Percentiles rank a stretch among this genome's conserved stretches.
phyloP scores from a whole-genome alignment of 2,329 filamentous ascomycete genomes.

The Zasmidium citrigriseum region DNA sequence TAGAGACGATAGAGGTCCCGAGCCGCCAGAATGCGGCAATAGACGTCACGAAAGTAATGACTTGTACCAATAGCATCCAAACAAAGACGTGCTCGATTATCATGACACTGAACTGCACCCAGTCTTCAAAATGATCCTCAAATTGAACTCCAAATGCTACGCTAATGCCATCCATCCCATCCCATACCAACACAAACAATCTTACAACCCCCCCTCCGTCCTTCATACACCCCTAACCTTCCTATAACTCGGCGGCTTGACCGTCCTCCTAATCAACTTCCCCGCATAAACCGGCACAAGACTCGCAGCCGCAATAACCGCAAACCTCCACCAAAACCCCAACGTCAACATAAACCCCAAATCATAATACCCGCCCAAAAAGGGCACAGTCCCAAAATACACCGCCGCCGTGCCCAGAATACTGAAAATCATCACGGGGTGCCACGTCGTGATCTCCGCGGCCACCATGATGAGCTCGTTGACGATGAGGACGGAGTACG shows the following conservation, averaged over 20 bases:
- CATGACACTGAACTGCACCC: no score
- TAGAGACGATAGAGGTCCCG: no score
- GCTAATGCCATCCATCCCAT: neutral
- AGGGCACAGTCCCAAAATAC: constrained; percentile 82
- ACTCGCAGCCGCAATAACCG: constrained; percentile 76
- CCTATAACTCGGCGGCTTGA: constrained; percentile 90
- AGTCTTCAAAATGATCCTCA: neutral
- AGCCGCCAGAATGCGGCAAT: no score
- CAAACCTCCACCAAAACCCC: constrained; percentile 86
- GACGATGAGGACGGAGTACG: constrained; percentile 85
- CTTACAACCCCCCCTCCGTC: no score
- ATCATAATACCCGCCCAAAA: constrained; percentile 88
- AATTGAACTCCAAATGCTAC: no score
- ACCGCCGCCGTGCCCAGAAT: constrained; percentile 79
- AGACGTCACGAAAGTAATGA: no score
- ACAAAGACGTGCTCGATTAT: no score
- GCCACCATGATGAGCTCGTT: constrained; percentile 98
- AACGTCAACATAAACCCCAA: constrained; percentile 74
- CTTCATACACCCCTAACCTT: constrained; percentile 61
- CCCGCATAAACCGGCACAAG: constrained; percentile 83
- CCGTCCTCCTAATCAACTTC: constrained; percentile 79
- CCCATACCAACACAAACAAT: no score
- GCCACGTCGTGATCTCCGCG: constrained; percentile 95
- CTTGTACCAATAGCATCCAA: no score
- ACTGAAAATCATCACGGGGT: constrained; percentile 83